Conservation (phyloP, 345 rosid genomes). For the Gossypium australe region DNA sequence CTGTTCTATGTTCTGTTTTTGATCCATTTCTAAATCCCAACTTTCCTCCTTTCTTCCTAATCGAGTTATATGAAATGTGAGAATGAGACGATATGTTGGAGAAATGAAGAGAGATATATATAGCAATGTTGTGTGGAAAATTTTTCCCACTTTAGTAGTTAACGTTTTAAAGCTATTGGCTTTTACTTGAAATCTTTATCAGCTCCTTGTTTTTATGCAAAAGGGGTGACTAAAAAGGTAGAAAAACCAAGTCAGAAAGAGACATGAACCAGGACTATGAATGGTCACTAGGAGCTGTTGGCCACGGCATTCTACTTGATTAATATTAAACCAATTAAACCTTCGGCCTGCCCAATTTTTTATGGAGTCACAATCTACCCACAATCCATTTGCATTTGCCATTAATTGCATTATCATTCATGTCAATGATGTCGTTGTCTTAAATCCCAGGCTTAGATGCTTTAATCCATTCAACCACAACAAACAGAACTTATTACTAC, state of each 20-base stretch:
- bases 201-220: neutral
- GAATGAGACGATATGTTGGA: neutral
- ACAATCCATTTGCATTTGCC: neutral
- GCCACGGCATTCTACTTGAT: neutral
- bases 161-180: no score
- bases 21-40: neutral
- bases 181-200: no score
- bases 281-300: neutral
- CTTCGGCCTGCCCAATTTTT: neutral
- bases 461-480: no score
- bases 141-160: neutral
- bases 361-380: neutral
- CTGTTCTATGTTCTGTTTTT: conserved; percentile 9
- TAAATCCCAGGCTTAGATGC: neutral
- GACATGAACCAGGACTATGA: neutral
- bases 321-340: neutral
- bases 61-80: neutral
- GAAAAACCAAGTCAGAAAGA: neutral
- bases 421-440: neutral
- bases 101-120: neutral
- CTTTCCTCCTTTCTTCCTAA: neutral
- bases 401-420: neutral
- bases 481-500: no score
- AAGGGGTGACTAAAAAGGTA: neutral
- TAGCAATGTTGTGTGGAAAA: neutral